Base-by-base conservation (phyloP, 257 asterid genomes). In the Capsicum chinense region DNA sequence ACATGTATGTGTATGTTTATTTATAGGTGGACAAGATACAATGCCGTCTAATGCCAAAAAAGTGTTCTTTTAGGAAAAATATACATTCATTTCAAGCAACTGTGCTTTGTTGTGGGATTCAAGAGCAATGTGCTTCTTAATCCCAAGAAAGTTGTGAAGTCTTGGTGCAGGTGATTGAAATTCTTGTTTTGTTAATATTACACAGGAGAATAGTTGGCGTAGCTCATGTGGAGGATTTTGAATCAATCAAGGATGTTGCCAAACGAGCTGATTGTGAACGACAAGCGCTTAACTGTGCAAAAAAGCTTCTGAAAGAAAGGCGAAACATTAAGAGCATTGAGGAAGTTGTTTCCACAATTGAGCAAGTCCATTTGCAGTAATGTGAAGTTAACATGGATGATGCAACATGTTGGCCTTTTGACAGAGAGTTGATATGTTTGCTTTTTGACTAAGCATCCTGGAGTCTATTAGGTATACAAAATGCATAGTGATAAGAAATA, bases 161-260 rank as follows among this genome's bases (percentile, higher is more conserved):
- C 12, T 78, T 54, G 50, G 33, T 54, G 64, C 64, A 54, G 26
- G 78, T 81, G 42, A 85, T 56, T 35, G 19, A 70, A 39, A 16
- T 2, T 54, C 50, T 54, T 78, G 7, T 42, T 67, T 79, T 56
- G 83, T 81, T 62, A 87, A 13, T 83, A 79, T 35, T 86, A 74
- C 76, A 79, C 89, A 96, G 99, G 98, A 90, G 99, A 88, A 92
- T 94, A 74, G 98, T 96, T 63, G 99, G 99, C 80, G 98, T 94
- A 54, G 98, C 97, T 85, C 99, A 96, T 74, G 81, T 74, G 12
- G 81, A 94, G 86, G 99, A 96, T 90, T 89, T 96, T 7, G 99
- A 96, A 88, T 91, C 98, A 35, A 96, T 96, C 66, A 62, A 85
- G 35, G 97, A 93, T 83, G 85, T 89, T 6, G 88, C 85, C 86